Base-by-base conservation (phyloP, 495 filamentous ascomycete species). In the Astrothelium macrocarpum region DNA sequence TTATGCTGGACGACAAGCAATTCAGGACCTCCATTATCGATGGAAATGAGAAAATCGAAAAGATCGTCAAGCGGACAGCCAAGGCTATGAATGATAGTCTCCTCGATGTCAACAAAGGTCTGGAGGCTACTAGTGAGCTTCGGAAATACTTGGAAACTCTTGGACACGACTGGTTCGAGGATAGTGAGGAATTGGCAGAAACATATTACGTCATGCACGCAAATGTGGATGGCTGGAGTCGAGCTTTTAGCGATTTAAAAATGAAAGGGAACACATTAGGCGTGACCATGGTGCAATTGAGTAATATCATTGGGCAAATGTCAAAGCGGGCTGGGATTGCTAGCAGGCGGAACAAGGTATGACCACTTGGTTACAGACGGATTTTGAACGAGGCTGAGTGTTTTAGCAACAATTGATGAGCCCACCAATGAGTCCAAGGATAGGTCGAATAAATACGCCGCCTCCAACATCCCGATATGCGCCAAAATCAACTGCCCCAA, bases 41-140 rank as follows among this genome's bases (percentile, higher is more conserved):
- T 53, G 91, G 93, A 58, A 97, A 97, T 71, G 87, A 90, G 70
- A 88, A 87, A 72, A 95, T 98, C 63, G 90, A 96, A 70, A 87
- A 91, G 74, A 90, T 96, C 65, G 84, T 95, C 65, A 82, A 84
- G 58, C 81, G 91, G 56, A 95, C 92, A 25, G 83, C 85, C 1
- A 72, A 78, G 10, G 82, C 88, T 14, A 86, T 96, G 73, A 83
- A 88, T 31, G 88, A 90, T 67, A 80, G 85, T 1, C 75, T 92
- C 25, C 81, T 86, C 67, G 95, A 98, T 73, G 80, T 95, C 26
- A 75, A 80, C 49, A 88, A 92, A 65, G 91, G 90, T 4, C 77
- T 91, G 42, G 82, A 85, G 64, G 89, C 90, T 1, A 90, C 88
- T 46, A 82, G 84, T 56, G 87, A 88, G 60, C 83, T 97, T 26